phyloP scores from a whole-genome alignment of 441 rosid genomes.

The Eruca vesicaria region DNA sequence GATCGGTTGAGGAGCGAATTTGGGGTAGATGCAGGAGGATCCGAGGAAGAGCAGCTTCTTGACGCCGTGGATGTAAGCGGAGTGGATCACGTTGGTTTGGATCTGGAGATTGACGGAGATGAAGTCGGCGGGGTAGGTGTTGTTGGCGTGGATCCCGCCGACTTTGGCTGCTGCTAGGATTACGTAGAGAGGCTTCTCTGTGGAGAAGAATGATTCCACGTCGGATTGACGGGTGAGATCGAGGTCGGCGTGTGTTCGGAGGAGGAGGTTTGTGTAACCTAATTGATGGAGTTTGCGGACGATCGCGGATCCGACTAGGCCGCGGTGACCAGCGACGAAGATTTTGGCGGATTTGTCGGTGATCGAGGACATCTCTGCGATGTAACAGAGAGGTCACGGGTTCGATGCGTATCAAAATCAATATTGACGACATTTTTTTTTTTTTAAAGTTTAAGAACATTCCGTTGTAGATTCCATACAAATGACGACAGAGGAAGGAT shows the following conservation, averaged over 20 bases:
- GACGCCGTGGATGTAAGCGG: slow-evolving; percentile 66
- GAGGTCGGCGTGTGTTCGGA: slow-evolving; percentile 68
- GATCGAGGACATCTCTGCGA: slow-evolving; percentile 35
- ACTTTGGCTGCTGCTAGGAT: slow-evolving; percentile 88
- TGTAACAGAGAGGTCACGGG: background rate
- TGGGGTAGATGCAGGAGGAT: slow-evolving; percentile 93
- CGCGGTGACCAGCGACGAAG: slow-evolving; percentile 91
- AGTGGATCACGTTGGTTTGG: slow-evolving; percentile 86
- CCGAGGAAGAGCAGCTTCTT: slow-evolving; percentile 84
- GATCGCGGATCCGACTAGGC: slow-evolving; percentile 85
- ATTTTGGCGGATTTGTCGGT: slow-evolving; percentile 66
- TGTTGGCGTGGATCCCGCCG: slow-evolving; percentile 95
- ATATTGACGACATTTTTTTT: background rate
- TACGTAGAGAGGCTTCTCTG: slow-evolving; percentile 58
- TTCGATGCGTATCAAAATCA: background rate
- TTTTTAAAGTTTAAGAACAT: too few species aligned
- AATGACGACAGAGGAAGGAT: background rate
- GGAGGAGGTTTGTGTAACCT: slow-evolving; percentile 63
- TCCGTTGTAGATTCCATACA: too few species aligned
- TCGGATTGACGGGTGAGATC: slow-evolving; percentile 76
- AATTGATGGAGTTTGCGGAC: slow-evolving; percentile 57
- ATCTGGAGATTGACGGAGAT: slow-evolving; percentile 86
- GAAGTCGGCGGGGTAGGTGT: slow-evolving; percentile 91
- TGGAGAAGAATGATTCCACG: slow-evolving; percentile 70
- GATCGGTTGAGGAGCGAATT: slow-evolving; percentile 88